Percentiles rank a stretch among this genome's conserved stretches.
Evolutionary conservation across 768 basidiomycete species (phyloP).

Genomic region (Leccinum fibrillosum): DNA sequence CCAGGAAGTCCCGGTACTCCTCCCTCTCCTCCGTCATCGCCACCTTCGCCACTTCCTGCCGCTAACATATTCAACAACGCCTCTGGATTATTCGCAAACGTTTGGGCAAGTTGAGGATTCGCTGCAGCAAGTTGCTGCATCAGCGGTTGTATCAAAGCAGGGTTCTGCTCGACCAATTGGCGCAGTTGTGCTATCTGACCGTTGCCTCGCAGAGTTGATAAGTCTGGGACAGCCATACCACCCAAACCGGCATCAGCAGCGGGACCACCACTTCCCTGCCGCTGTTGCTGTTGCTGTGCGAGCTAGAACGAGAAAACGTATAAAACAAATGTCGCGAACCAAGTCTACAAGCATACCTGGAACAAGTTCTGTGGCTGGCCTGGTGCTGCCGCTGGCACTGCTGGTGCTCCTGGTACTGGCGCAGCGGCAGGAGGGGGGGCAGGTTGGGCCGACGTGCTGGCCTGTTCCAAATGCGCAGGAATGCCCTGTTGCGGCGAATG

Average conservation of each 20-base stretch:
- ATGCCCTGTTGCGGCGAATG: conserved; percentile 58
- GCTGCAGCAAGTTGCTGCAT: conserved; percentile 74
- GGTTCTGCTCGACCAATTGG: conserved; percentile 71
- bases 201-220: conserved; percentile 54
- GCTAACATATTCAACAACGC: conserved; percentile 63
- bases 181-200: conserved; percentile 74
- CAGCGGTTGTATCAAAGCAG: conserved; percentile 70
- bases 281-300: conserved; percentile 64
- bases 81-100: conserved; percentile 70
- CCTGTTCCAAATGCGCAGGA: conserved; percentile 41
- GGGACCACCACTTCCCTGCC: conserved; percentile 27
- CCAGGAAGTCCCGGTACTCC: conserved; percentile 26
- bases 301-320: conserved; percentile 41
- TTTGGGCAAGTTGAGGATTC: conserved; percentile 75
- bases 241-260: conserved; percentile 24
- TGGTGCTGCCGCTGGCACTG: conserved; percentile 27
- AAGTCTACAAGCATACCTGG: conserved; percentile 48
- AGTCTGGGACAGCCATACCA: conserved; percentile 32
- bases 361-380: conserved; percentile 80
- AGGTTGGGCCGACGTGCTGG: conserved; percentile 44
- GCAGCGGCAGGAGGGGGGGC: conserved; percentile 37
- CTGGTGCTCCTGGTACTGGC: conserved; percentile 30
- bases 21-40: conserved; percentile 34
- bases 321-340: neutral
- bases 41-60: conserved; percentile 30